phyloP scores from a whole-genome alignment of 371 early-diverging fungal genomes.

The Zychaea mexicana region DNA sequence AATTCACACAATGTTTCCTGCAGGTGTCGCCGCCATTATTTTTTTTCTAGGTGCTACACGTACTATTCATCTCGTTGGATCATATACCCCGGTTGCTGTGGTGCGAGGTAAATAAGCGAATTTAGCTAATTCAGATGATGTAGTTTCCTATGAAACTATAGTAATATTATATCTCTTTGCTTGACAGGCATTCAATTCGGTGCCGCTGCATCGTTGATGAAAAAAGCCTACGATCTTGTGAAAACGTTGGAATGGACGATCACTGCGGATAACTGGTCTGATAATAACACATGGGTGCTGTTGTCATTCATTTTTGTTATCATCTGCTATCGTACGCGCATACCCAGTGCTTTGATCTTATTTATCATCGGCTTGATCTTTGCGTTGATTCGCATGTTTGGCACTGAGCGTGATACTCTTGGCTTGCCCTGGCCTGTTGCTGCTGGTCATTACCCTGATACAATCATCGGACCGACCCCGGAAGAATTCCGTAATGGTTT shows the following conservation, averaged over 20 bases:
- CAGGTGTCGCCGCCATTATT: slow-evolving; percentile 68
- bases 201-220: slow-evolving; percentile 75
- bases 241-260: slow-evolving; percentile 32
- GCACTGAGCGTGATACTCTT: slow-evolving; percentile 16
- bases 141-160: background rate
- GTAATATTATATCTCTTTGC: background rate
- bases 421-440: slow-evolving; percentile 41
- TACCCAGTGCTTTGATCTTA: slow-evolving; percentile 76
- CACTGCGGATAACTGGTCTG: slow-evolving; percentile 58
- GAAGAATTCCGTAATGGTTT: slow-evolving; percentile 74
- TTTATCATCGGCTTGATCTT: slow-evolving; percentile 76
- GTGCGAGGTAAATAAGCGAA: slow-evolving; percentile 63
- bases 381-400: slow-evolving; percentile 61
- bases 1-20: background rate
- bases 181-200: slow-evolving; percentile 79
- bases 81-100: slow-evolving; percentile 75
- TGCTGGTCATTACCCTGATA: slow-evolving; percentile 63
- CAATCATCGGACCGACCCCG: slow-evolving; percentile 61
- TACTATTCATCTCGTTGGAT: slow-evolving; percentile 70
- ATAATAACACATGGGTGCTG: slow-evolving; percentile 78
- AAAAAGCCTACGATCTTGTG: slow-evolving; percentile 71
- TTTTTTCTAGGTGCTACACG: slow-evolving; percentile 74
- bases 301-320: slow-evolving; percentile 71
- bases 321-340: slow-evolving; percentile 65
- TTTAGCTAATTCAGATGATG: background rate